Conservation (phyloP, 306 rosid genomes). For the Biancaea sappan region DNA sequence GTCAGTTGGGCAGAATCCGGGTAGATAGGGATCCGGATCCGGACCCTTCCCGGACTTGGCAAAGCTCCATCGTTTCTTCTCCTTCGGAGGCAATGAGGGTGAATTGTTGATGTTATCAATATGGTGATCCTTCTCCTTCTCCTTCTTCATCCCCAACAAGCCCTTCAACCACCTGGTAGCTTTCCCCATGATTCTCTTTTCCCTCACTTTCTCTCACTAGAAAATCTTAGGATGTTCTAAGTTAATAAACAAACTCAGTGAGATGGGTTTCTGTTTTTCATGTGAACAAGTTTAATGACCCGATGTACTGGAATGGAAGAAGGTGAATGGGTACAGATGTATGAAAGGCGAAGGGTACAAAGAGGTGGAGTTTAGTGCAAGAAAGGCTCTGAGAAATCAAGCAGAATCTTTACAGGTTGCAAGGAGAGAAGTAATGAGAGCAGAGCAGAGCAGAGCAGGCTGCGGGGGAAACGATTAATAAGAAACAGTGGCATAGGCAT, state of each 20-base stretch:
- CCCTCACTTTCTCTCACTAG: not conserved
- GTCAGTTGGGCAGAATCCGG: conserved; percentile 33
- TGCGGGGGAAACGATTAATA: conserved; percentile 54
- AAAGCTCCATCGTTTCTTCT: conserved; percentile 89
- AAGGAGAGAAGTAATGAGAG: conserved; percentile 56
- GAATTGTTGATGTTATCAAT: conserved; percentile 32
- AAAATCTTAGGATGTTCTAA: conserved; percentile 26
- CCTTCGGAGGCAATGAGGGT: conserved; percentile 44
- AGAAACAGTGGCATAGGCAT: conserved; percentile 29
- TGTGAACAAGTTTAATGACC: conserved; percentile 32
- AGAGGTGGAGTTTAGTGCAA: conserved; percentile 43
- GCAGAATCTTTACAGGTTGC: conserved; percentile 63
- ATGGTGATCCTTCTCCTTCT: conserved; percentile 44
- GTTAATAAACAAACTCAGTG: conserved; percentile 10
- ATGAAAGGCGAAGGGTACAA: conserved; percentile 30
- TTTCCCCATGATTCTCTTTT: conserved; percentile 60
- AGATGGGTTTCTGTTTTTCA: not conserved
- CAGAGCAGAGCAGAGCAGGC: too few relatives aligned
- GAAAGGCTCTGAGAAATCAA: conserved; percentile 47
- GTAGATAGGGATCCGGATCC: conserved; percentile 12
- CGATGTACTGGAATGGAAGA: conserved; percentile 32
- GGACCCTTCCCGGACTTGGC: conserved; percentile 63
- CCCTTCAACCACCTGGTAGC: conserved; percentile 88
- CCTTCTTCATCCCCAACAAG: conserved; percentile 86
- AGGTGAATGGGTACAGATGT: conserved; percentile 2